Evolutionary conservation across 257 asterid genomes (phyloP).

Genomic region (Solanum microdontum): DNA sequence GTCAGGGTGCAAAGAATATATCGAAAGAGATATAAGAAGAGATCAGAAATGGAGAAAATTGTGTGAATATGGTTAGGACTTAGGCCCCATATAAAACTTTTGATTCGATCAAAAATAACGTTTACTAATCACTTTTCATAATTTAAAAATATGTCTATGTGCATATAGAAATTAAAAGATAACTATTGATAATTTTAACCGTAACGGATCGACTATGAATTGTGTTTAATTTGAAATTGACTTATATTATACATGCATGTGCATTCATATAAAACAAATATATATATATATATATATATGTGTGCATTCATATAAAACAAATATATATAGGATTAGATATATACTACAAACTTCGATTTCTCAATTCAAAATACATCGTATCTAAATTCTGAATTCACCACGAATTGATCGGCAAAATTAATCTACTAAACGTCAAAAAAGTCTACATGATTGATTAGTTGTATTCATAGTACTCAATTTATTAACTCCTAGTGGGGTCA

Average conservation of each 20-base stretch:
- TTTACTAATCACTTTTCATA: background rate
- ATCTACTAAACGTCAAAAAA: background rate
- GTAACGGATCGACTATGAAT: background rate
- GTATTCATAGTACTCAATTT: background rate
- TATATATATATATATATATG: background rate
- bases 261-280: background rate
- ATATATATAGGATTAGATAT: background rate
- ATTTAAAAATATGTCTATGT: background rate
- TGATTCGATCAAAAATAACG: background rate
- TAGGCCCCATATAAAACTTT: background rate
- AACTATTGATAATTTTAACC: background rate
- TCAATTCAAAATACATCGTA: background rate
- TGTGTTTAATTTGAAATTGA: background rate
- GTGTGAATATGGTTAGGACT: background rate
- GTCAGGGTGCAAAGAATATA: background rate
- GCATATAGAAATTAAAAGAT: background rate
- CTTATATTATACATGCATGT: background rate
- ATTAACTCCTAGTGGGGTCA: background rate
- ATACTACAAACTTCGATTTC: background rate
- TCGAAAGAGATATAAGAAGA: background rate
- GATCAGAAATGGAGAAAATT: background rate
- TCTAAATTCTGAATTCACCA: background rate
- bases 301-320: background rate
- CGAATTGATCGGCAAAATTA: accelerated
- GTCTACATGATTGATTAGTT: background rate